These are phyloP conservation scores for Calonectria ilicicola DNA, from an alignment of 2,329 filamentous ascomycete genomes.

Conservation along the genomic window DNA sequence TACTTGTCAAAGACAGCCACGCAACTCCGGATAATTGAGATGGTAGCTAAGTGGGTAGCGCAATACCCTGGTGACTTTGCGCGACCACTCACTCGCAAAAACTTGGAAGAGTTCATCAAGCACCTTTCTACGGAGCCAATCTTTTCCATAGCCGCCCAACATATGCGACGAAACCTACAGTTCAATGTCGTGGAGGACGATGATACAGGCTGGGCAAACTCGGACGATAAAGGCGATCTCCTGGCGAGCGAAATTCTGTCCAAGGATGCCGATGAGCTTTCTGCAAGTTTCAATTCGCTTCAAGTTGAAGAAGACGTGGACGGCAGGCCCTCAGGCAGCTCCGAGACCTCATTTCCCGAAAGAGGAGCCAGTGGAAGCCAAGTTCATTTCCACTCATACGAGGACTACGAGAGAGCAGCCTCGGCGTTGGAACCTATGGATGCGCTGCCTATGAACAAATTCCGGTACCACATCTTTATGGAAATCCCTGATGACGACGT, in stretches of 20 bases:
- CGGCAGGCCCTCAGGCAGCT: conserved; percentile 59
- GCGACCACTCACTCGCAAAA: conserved; percentile 76
- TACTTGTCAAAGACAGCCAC: conserved; percentile 83
- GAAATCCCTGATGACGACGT: conserved; percentile 86
- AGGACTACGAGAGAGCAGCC: conserved; percentile 86
- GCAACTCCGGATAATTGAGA: conserved; percentile 85
- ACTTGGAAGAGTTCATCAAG: conserved; percentile 80
- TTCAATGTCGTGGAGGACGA: conserved; percentile 83
- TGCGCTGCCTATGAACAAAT: conserved; percentile 80
- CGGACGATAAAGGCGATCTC: conserved; percentile 67
- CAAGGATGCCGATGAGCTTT: conserved; percentile 54
- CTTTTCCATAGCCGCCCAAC: conserved; percentile 85
- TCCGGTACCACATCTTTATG: conserved; percentile 92
- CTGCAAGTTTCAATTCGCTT: conserved; percentile 59
- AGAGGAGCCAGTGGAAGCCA: conserved; percentile 56
- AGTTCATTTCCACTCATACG: conserved; percentile 74
- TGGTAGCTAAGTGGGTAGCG: conserved; percentile 89
- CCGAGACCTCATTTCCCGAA: conserved; percentile 56
- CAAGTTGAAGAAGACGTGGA: conserved; percentile 61
- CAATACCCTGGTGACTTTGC: conserved; percentile 95
- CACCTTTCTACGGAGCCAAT: conserved; percentile 82
- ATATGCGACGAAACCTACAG: conserved; percentile 85
- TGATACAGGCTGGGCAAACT: conserved; percentile 91
- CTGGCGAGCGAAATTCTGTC: conserved; percentile 49
- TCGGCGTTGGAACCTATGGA: conserved; percentile 77